Evolutionary conservation across 2,329 filamentous ascomycete genomes (phyloP), one percentile per base, ranked within the genome.

Genomic region (Penicillium sp.): DNA sequence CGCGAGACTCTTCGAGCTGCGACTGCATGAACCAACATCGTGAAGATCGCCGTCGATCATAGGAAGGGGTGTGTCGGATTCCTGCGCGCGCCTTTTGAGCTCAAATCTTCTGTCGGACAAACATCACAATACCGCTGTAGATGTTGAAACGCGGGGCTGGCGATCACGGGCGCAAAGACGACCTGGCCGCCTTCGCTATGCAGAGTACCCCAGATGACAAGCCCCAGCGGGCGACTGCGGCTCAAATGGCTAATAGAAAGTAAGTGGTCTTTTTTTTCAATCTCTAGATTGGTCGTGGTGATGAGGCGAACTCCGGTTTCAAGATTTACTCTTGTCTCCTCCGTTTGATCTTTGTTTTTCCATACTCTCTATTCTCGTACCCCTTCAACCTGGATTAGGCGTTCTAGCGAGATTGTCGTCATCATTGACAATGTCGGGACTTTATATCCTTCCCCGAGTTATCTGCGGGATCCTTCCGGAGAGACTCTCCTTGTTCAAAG

Each of bases 171-270:
- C 50, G 50, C 15, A 66, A 61, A 37, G 62, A 62, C 11, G 41
- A 44, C 10, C 34, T 57, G 18, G 50, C 57, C 37, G 49, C 52
- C 15, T 60, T 61, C 42, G 58, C 58, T 9, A 64, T 65, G 62
- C 60, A 61, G 33, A 62, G 62, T 20, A 64, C 64, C 37, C 60
- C 62, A 17, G 65, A 64, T 31, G 71, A 74, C 2, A 61, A 64
- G 48, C 67, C 69, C 16, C 65, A 69, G 50, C 67, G 66, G 58
- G 73, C 74, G 22, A 76, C 72, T 17, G 73, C 73, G 26, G 72
- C 73, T 26, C 73, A 76, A 59, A 34, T 76, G 59, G 73, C 74
- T 20, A 62, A 58, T 42, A 68, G 74, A 62, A 76, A 70, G 74
- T 76, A 64, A 68, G 74, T 75, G 31, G 45, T 13, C 17, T n/a